Percentiles rank a stretch among this genome's conserved stretches.
Evolutionary conservation across 805 yeast species (phyloP).

Genomic region (Kluyveromyces wickerhamii): DNA sequence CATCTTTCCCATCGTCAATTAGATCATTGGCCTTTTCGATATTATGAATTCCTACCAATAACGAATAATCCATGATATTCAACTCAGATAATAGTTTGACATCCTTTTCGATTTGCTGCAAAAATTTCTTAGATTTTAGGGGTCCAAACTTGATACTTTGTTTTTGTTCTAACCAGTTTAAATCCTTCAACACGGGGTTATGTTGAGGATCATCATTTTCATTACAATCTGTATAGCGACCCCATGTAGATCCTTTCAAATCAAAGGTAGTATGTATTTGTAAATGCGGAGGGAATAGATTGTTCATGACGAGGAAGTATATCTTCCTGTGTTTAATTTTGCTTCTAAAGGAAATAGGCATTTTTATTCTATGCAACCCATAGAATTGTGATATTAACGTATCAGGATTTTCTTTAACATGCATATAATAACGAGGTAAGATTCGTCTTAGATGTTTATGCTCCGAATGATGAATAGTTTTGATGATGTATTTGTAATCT

Average conservation of each 20-base stretch:
- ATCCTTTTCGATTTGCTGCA: constrained; percentile 68
- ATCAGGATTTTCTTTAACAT: constrained; percentile 76
- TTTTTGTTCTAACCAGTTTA: constrained; percentile 72
- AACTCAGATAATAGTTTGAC: constrained; percentile 61
- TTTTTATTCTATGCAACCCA: constrained; percentile 87
- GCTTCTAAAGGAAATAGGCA: constrained; percentile 50
- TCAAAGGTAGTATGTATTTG: constrained; percentile 83
- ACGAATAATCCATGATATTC: constrained; percentile 93
- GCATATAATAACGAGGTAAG: constrained; percentile 67
- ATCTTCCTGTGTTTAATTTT: constrained; percentile 54
- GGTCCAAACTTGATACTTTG: constrained; percentile 73
- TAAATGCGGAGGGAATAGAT: constrained; percentile 87
- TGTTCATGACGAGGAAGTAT: constrained; percentile 94
- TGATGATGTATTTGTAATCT: constrained; percentile 89
- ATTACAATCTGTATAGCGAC: constrained; percentile 47
- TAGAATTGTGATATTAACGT: constrained; percentile 92
- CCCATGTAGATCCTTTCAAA: constrained; percentile 87
- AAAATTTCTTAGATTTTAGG: constrained; percentile 46
- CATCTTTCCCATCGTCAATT: constrained; percentile 9
- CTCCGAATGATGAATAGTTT: constrained; percentile 90
- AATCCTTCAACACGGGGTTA: constrained; percentile 64
- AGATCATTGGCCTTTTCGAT: constrained; percentile 46
- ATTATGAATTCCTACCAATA: constrained; percentile 83
- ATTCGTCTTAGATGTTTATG: constrained; percentile 74
- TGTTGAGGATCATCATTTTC: constrained; percentile 14